These are phyloP conservation scores for Jaenimonas drosophilae DNA, from an alignment of 208 protist species.

Conservation along the genomic window DNA sequence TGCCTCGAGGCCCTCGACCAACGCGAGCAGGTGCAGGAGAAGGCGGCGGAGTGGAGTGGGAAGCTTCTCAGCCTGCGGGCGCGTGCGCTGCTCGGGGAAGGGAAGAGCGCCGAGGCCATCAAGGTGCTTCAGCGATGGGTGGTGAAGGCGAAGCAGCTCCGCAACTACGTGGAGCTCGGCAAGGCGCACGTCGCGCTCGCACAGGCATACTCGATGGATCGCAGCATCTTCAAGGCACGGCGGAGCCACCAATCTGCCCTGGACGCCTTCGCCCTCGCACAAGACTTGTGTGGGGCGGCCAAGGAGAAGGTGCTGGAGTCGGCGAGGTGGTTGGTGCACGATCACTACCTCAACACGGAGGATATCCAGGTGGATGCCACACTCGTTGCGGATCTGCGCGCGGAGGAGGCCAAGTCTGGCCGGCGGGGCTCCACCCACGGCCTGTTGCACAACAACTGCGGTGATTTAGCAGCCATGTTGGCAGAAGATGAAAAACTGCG, in stretches of 20 bases:
- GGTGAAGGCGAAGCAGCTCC: conserved; percentile 43
- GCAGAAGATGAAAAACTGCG: conserved; percentile 1
- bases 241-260: conserved; percentile 53
- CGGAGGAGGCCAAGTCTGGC: too few species aligned
- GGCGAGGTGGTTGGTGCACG: conserved; percentile 75
- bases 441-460: conserved; percentile 4
- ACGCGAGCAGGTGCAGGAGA: conserved; percentile 78
- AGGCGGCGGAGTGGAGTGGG: conserved; percentile 52
- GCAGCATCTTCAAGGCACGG: conserved; percentile 48
- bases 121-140: conserved; percentile 72
- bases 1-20: conserved; percentile 65
- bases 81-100: conserved; percentile 56
- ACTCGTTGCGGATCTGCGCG: conserved; percentile 5
- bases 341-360: conserved; percentile 73
- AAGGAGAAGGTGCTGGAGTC: conserved; percentile 41
- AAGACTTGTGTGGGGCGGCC: conserved; percentile 20
- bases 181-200: conserved; percentile 60
- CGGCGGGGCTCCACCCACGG: neutral
- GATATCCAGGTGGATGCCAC: conserved; percentile 32
- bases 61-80: conserved; percentile 57
- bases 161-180: conserved; percentile 53
- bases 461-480: conserved; percentile 5
- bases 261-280: conserved; percentile 21
- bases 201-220: conserved; percentile 37
- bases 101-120: conserved; percentile 45